Percentiles rank a stretch among this genome's conserved stretches.
phyloP scores from a whole-genome alignment of 192 early-diverging fungal genomes.

The Backusella macrospora region DNA sequence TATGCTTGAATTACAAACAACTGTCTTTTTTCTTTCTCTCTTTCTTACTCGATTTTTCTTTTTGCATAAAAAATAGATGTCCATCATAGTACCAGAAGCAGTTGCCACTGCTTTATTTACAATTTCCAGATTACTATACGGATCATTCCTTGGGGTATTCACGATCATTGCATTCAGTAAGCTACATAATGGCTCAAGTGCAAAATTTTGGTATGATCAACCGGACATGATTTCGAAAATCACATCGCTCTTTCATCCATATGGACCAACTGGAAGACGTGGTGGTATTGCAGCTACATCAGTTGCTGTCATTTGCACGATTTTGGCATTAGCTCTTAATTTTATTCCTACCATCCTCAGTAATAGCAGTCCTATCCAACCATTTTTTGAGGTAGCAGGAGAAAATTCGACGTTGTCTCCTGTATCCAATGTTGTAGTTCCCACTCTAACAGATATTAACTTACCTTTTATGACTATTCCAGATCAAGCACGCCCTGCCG shows the following conservation, averaged over 20 bases:
- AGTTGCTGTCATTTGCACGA: not conserved
- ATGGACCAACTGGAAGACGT: conserved; percentile 3
- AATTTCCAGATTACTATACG: not conserved
- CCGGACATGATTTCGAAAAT: not conserved
- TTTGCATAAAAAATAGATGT: not conserved
- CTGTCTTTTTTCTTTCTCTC: not conserved
- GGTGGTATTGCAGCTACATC: not conserved
- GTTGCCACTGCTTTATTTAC: conserved; percentile 6
- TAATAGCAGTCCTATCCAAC: not conserved
- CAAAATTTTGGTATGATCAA: conserved; percentile 9
- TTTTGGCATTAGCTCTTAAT: not conserved
- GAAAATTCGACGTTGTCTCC: not conserved
- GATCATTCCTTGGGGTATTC: not conserved
- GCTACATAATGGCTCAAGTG: not conserved
- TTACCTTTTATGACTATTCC: conserved; percentile 4
- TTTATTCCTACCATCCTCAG: not conserved
- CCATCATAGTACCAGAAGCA: not conserved
- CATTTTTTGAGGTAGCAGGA: not conserved
- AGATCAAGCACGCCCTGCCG: not conserved
- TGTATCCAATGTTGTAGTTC: not conserved
- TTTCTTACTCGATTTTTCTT: not conserved
- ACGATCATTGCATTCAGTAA: not conserved
- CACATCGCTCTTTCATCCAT: not conserved
- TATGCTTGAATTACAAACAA: not conserved
- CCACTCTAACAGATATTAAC: not conserved